phyloP scores from a whole-genome alignment of 148 eudicot species.

The Pharnaceum exiguum region DNA sequence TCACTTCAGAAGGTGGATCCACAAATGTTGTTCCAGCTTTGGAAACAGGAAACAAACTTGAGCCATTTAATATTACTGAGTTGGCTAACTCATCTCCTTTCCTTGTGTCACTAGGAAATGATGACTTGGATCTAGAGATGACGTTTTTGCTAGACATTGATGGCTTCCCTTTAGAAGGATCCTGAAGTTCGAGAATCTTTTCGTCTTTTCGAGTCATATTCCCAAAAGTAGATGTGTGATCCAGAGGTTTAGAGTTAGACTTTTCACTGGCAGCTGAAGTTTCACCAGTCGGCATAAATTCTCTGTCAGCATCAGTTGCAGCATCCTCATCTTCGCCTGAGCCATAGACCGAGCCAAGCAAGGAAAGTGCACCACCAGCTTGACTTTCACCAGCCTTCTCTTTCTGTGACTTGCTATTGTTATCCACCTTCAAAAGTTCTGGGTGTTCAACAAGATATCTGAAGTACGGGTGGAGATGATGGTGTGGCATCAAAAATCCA shows the following conservation, averaged over 20 bases:
- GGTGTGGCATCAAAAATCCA: conserved; percentile 97
- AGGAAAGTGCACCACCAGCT: conserved; percentile 66
- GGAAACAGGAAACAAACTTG: conserved; percentile 26
- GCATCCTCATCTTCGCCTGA: conserved; percentile 86
- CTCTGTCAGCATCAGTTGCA: conserved; percentile 25
- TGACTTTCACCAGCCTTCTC: conserved; percentile 28
- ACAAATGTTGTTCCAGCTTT: conserved; percentile 40
- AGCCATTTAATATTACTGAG: conserved; percentile 16
- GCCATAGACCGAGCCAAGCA: conserved; percentile 90
- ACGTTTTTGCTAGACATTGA: conserved; percentile 32
- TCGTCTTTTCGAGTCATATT: conserved; percentile 31
- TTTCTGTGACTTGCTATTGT: conserved; percentile 40
- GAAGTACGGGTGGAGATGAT: conserved; percentile 89
- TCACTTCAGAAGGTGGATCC: conserved; percentile 84
- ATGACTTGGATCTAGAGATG: conserved; percentile 34
- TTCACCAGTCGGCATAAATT: conserved; percentile 29
- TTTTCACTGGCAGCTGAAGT: conserved; percentile 22
- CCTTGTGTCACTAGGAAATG: conserved; percentile 26
- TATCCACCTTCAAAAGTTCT: conserved; percentile 55
- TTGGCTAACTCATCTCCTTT: conserved; percentile 6
- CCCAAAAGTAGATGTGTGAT: conserved; percentile 15
- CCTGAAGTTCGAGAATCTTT: conserved; percentile 23
- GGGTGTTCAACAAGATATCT: conserved; percentile 84
- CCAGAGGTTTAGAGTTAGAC: conserved; percentile 20
- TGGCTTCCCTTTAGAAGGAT: conserved; percentile 42